Conservation (phyloP, 2,329 filamentous ascomycete species). For the Bimuria novae-zelandiae region DNA sequence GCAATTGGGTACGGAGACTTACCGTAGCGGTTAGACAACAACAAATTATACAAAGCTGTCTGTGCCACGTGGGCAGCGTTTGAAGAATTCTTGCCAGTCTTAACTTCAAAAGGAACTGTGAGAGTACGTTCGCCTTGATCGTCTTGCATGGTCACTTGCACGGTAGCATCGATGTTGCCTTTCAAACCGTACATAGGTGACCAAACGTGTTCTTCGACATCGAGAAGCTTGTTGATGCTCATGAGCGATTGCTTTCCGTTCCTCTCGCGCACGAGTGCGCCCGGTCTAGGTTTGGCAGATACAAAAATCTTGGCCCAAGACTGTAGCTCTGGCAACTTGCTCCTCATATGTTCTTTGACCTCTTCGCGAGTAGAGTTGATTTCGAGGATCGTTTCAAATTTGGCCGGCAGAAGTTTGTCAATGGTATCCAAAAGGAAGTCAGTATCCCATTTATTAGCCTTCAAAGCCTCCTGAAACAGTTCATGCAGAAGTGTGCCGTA, state of each 20-base stretch:
- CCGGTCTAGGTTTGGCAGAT: constrained; percentile 67
- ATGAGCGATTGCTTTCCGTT: constrained; percentile 77
- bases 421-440: constrained; percentile 70
- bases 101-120: constrained; percentile 92
- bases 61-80: constrained; percentile 87
- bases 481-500: constrained; percentile 96
- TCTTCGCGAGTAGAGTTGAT: constrained; percentile 76
- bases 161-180: constrained; percentile 95
- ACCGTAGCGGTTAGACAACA: constrained; percentile 89
- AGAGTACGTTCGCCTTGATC: constrained; percentile 68
- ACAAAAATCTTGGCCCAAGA: constrained; percentile 86
- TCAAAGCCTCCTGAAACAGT: constrained; percentile 88
- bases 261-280: constrained; percentile 77
- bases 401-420: constrained; percentile 69
- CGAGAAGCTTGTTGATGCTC: constrained; percentile 90
- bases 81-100: constrained; percentile 82
- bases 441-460: constrained; percentile 79
- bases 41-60: constrained; percentile 89
- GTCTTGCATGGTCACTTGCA: constrained; percentile 82
- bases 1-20: constrained; percentile 22
- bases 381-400: constrained; percentile 87
- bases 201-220: constrained; percentile 98
- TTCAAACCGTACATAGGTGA: constrained; percentile 97
- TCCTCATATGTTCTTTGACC: constrained; percentile 77
- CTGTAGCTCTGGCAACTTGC: constrained; percentile 80